Evolutionary conservation across 2,329 filamentous ascomycete genomes (phyloP), one percentile per base, ranked within the genome.

Genomic region (Botrytis pseudocinerea): DNA sequence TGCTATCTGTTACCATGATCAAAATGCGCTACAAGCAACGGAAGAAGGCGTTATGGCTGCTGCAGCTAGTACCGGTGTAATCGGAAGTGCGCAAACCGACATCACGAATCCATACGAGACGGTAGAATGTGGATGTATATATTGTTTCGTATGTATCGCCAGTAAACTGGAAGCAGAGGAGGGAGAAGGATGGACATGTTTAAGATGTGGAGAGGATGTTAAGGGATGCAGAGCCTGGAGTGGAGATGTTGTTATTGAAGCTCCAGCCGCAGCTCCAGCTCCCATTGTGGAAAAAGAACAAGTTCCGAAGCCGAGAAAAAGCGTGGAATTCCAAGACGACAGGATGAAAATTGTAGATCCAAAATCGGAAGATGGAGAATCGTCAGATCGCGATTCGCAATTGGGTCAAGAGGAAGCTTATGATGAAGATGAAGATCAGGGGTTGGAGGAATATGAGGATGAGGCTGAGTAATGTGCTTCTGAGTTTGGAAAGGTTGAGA

Each of bases 81-180:
- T 97, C 60, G 95, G 95, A 28, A 97, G 93, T 28, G 93, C 93
- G 10, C 92, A 94, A 76, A 98, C 95, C 0, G 96, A 98, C 79
- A 91, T 98, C 75, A 98, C 95, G 7, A 99, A 98, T 81, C 95
- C 96, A 0, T 99, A 99, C 81, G 94, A 97, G 83, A 90, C 94
- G 0, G 89, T 95, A 3, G 91, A 94, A 0, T 99, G 96, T 79
- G 92, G 92, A 0, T 97, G 95, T 82, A 87, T 98, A 74, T 99
- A 98, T 83, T 99, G 96, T 83, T 99, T 97, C 80, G 93, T 97
- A 28, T 99, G 96, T 80, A 83, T 98, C n/a, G 94, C 95, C 4
- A 93, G 94, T 73, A 90, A 93, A 74, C 87, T 99, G 61, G 95
- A 98, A 82, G 90, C 91, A 8, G 95, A 98, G 82, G 95, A 98